Base-by-base conservation (phyloP, 1,284 basidiomycete species). In the Grifola frondosa region DNA sequence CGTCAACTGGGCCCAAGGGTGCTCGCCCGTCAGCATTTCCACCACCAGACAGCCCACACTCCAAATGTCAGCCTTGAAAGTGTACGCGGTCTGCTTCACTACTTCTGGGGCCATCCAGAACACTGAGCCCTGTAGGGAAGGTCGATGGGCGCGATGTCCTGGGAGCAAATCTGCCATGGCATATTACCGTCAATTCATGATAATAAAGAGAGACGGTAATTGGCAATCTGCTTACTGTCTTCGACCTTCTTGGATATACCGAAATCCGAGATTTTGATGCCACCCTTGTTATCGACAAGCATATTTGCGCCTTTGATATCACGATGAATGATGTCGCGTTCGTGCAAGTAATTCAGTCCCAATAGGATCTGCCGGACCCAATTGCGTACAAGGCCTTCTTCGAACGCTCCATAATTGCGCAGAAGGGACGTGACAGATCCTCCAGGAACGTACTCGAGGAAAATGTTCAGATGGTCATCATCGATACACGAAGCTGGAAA, bases 61-160 rank as follows among this genome's bases (percentile, higher is more conserved):
- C 97, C 97, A 99, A 40, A 99, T 97, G 65, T 99, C 97, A 6
- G 95, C 95, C 61, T 97, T 97, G 57, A 79, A 80, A 5, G 95
- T 97, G 63, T 98, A 95, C 2, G 81, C 79, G 15, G 87, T 95
- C 68, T 99, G 96, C 64, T 97, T 95, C 47, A 99, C 96, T 12
- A 97, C 94, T 63, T 99, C 97, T 0, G 94, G 94, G 0, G 94
- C 94, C 94, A 97, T 97, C 94, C 96, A 98, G 68, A 97, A 98
- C 13, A 97, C 95, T 1, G 93, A 96, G 1, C 96, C 96, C 66
- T 98, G 96, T 15, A 98, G 68, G 1, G 94, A 97, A 0, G 92
- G 91, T 4, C 95, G 77, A 62, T 97, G 88, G 22, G 83, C 78
- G 22, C 88, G 83, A 50, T 85, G 81, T 3, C 82, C 81, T n/a